phyloP scores from a whole-genome alignment of 1,284 basidiomycete species.

The Acaromyces ingoldii region DNA sequence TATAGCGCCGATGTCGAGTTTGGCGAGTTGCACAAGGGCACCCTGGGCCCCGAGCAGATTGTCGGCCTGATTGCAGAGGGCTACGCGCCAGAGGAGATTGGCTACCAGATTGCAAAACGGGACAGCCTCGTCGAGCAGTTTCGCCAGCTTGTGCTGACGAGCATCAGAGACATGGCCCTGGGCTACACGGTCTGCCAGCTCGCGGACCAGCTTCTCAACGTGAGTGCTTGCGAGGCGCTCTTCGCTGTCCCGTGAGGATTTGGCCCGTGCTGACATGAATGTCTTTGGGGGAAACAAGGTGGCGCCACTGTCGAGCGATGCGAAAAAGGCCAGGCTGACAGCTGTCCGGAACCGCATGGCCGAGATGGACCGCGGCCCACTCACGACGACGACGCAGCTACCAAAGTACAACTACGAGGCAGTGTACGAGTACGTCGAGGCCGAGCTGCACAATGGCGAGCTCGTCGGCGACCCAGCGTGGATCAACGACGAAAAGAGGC shows the following conservation, averaged over 20 bases:
- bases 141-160: neutral
- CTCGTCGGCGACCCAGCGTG: conserved; percentile 1
- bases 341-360: too few relatives aligned
- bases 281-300: too few relatives aligned
- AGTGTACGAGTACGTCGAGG: neutral
- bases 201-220: too few relatives aligned
- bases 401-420: too few relatives aligned
- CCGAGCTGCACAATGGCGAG: neutral
- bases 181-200: neutral
- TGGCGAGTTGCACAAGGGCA: neutral
- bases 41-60: neutral
- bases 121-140: neutral
- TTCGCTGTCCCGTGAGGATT: too few relatives aligned
- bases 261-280: too few relatives aligned
- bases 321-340: too few relatives aligned
- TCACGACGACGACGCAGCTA: too few relatives aligned
- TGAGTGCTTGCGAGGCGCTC: too few relatives aligned
- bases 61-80: neutral
- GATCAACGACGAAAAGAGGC: neutral
- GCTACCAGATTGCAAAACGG: neutral
- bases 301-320: too few relatives aligned
- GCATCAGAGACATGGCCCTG: conserved; percentile 1
- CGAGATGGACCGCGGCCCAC: too few relatives aligned
- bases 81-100: conserved; percentile 1
- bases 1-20: neutral